phyloP scores from a whole-genome alignment of 352 stramenopile genomes.

The Phytopythium sindhum region DNA sequence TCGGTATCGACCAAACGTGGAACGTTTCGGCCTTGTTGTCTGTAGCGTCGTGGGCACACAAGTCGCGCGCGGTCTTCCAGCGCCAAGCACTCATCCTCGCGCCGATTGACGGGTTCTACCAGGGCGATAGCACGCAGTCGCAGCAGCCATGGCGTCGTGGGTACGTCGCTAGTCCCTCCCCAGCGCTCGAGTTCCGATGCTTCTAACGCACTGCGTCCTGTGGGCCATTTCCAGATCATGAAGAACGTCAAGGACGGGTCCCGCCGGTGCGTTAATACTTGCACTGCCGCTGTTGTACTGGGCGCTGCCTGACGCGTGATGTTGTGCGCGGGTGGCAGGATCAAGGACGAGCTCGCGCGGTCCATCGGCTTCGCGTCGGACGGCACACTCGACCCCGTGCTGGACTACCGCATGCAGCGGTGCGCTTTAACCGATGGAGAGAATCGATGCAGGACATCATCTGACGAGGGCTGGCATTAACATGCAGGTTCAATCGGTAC shows the following conservation, averaged over 20 bases:
- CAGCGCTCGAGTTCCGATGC: too few relatives aligned
- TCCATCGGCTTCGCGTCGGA: slow-evolving; percentile 47
- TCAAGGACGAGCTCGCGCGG: slow-evolving; percentile 74
- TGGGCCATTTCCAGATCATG: slow-evolving; percentile 30
- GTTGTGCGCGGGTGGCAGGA: slow-evolving; percentile 12
- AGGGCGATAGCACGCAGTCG: neutral
- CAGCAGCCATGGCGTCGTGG: slow-evolving; percentile 38
- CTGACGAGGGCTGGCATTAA: neutral
- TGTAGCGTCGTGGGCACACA: neutral
- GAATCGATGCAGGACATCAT: neutral
- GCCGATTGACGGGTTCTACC: neutral
- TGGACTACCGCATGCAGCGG: slow-evolving; percentile 65
- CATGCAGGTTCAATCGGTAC: slow-evolving; percentile 49
- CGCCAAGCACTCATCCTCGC: too few relatives aligned
- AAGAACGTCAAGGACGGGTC: slow-evolving; percentile 81
- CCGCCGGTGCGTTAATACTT: slow-evolving; percentile 27
- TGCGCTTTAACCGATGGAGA: slow-evolving; percentile 7
- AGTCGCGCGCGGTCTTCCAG: neutral
- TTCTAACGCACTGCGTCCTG: neutral
- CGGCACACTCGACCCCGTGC: slow-evolving; percentile 54
- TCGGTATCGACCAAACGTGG: neutral
- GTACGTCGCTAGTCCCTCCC: too few relatives aligned
- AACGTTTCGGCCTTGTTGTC: neutral
- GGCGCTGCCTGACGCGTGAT: neutral
- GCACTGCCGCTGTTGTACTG: neutral